Conservation (phyloP, 2,329 filamentous ascomycete species). For the Aaosphaeria pasadenensis region DNA sequence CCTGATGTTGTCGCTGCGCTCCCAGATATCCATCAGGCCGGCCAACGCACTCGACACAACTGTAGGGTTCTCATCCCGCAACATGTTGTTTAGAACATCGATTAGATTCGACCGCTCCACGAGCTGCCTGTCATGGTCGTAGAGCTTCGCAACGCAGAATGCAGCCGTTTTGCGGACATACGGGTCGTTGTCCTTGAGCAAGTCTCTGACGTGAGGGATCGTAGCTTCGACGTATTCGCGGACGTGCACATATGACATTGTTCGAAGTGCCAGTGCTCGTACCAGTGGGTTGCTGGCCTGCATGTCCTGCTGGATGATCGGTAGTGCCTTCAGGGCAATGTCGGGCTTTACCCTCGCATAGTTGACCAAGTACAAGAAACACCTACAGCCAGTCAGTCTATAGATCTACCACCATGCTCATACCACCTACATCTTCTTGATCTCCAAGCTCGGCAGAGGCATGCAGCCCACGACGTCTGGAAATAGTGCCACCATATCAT, state of each 20-base stretch:
- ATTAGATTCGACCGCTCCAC: slow-evolving; percentile 92
- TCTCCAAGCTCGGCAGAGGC: slow-evolving; percentile 90
- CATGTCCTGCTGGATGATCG: slow-evolving; percentile 88
- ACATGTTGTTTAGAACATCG: slow-evolving; percentile 80
- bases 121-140: slow-evolving; percentile 89
- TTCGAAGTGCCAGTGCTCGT: slow-evolving; percentile 85
- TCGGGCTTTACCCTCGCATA: slow-evolving; percentile 94
- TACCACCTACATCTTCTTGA: slow-evolving; percentile 90
- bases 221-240: slow-evolving; percentile 92
- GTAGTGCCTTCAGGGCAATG: slow-evolving; percentile 87
- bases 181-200: slow-evolving; percentile 83
- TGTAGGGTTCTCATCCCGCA: slow-evolving; percentile 94
- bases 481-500: slow-evolving; percentile 97
- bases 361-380: slow-evolving; percentile 95
- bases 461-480: slow-evolving; percentile 95
- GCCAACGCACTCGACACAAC: slow-evolving; percentile 94
- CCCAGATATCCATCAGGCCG: slow-evolving; percentile 95
- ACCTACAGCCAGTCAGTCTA: slow-evolving; percentile 59
- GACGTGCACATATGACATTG: slow-evolving; percentile 97
- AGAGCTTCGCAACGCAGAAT: slow-evolving; percentile 94
- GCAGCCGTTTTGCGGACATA: slow-evolving; percentile 98
- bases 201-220: slow-evolving; percentile 74
- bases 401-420: not conserved
- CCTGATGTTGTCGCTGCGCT: slow-evolving; percentile 94
- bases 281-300: slow-evolving; percentile 90